Conservation (phyloP, 1,284 basidiomycete genomes). For the Puccinia triticina region DNA sequence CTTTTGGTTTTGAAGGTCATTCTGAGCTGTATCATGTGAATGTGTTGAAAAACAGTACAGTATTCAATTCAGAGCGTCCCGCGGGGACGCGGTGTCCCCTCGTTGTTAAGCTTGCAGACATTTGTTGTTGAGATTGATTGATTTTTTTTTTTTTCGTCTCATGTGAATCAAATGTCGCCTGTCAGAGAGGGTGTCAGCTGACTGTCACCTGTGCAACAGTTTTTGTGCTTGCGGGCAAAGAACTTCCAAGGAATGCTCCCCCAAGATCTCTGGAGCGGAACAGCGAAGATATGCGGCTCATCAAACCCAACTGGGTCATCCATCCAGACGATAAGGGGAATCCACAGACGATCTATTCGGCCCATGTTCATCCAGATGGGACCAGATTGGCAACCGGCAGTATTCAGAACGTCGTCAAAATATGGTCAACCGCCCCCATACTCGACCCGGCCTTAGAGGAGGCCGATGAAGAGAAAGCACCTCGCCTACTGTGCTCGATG, state of each 20-base stretch:
- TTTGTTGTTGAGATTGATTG: too few species aligned
- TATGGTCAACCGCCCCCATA: constrained; percentile 95
- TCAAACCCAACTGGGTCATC: constrained; percentile 62
- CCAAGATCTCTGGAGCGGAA: too few species aligned
- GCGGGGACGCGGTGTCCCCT: too few species aligned
- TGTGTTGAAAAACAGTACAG: too few species aligned
- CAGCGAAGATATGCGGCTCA: constrained; percentile 57
- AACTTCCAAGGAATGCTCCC: too few species aligned
- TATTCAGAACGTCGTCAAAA: constrained; percentile 67
- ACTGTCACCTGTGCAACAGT: neutral
- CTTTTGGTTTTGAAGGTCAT: too few species aligned
- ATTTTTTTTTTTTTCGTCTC: too few species aligned
- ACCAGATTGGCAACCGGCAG: constrained; percentile 94
- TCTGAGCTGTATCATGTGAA: too few species aligned
- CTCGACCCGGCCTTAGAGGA: constrained; percentile 72
- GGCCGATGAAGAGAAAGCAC: constrained; percentile 69
- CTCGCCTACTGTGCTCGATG: constrained; percentile 85
- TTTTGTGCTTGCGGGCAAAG: neutral
- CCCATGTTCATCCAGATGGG: constrained; percentile 92
- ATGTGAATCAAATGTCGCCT: too few species aligned
- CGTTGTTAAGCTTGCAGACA: too few species aligned
- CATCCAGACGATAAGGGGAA: constrained; percentile 66
- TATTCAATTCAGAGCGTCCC: too few species aligned
- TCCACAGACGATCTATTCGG: constrained; percentile 83
- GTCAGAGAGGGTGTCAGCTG: neutral